Percentiles rank a stretch among this genome's conserved stretches.
Evolutionary conservation across 2,329 filamentous ascomycete species (phyloP).

Genomic region (Pseudonectria foliicola): DNA sequence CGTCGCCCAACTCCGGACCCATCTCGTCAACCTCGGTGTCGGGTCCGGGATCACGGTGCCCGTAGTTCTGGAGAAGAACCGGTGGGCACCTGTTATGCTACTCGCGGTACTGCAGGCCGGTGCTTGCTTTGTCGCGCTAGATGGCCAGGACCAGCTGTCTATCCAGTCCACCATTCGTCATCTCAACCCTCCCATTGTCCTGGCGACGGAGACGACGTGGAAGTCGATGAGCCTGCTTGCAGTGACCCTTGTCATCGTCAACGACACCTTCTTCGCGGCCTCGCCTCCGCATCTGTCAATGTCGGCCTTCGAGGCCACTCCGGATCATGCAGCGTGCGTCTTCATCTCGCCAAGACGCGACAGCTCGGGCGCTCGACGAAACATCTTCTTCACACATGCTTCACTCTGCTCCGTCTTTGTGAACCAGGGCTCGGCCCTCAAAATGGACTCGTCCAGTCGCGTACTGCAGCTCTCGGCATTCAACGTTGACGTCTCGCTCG

Average conservation of each 20-base stretch:
- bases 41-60: constrained; percentile 51
- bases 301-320: constrained; percentile 25
- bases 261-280: constrained; percentile 32
- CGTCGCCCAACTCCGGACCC: constrained; percentile 31
- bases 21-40: constrained; percentile 45
- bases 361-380: constrained; percentile 36
- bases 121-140: constrained; percentile 43
- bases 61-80: constrained; percentile 62
- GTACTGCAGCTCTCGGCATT: constrained; percentile 50
- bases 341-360: constrained; percentile 50
- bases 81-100: constrained; percentile 62
- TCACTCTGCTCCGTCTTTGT: constrained; percentile 48
- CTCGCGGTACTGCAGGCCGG: constrained; percentile 59
- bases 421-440: constrained; percentile 42
- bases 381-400: constrained; percentile 55
- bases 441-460: constrained; percentile 43
- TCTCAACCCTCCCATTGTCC: constrained; percentile 36
- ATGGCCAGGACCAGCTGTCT: constrained; percentile 35
- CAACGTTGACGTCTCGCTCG: constrained; percentile 45
- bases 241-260: constrained; percentile 35
- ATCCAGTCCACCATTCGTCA: constrained; percentile 36
- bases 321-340: constrained; percentile 49
- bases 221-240: constrained; percentile 32
- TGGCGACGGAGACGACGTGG: constrained; percentile 37
- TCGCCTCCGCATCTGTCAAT: constrained; percentile 25